A percentile compares a stretch with the other conserved stretches of the same genome.
These are phyloP conservation scores for Saposhnikovia divaricata DNA, from an alignment of 129 eudicot genomes.

Conservation along the genomic window DNA sequence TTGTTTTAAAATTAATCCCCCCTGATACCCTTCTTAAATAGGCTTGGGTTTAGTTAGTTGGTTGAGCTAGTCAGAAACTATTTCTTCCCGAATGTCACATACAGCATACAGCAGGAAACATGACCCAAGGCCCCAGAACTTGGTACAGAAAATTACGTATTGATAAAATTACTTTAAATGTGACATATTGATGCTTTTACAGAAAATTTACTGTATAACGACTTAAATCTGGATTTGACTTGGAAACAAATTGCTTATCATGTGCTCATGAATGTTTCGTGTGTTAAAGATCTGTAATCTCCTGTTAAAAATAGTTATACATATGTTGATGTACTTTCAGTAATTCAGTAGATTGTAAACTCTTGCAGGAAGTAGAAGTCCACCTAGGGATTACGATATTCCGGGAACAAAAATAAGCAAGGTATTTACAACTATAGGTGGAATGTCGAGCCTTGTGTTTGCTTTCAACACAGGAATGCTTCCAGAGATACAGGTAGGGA, in stretches of 20 bases:
- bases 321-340: too few relatives aligned
- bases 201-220: not conserved
- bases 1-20: not conserved
- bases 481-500: slow-evolving; percentile 84
- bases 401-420: slow-evolving; percentile 41
- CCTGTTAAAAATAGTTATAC: not conserved
- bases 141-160: not conserved
- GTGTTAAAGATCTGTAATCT: not conserved
- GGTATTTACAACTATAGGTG: slow-evolving; percentile 73
- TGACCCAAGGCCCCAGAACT: not conserved
- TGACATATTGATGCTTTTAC: not conserved
- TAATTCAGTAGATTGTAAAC: not conserved
- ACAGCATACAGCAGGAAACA: not conserved
- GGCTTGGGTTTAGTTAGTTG: not conserved
- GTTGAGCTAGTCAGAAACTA: not conserved
- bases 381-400: slow-evolving; percentile 67
- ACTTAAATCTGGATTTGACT: not conserved
- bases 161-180: too few relatives aligned
- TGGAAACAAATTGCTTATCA: not conserved
- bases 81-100: too few relatives aligned
- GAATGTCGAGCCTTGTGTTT: slow-evolving; percentile 78
- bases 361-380: slow-evolving; percentile 50
- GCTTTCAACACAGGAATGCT: slow-evolving; percentile 97
- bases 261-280: not conserved
- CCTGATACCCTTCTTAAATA: not conserved